phyloP scores from a whole-genome alignment of 164 flowering plant genomes.

The Brasenia schreberi region DNA sequence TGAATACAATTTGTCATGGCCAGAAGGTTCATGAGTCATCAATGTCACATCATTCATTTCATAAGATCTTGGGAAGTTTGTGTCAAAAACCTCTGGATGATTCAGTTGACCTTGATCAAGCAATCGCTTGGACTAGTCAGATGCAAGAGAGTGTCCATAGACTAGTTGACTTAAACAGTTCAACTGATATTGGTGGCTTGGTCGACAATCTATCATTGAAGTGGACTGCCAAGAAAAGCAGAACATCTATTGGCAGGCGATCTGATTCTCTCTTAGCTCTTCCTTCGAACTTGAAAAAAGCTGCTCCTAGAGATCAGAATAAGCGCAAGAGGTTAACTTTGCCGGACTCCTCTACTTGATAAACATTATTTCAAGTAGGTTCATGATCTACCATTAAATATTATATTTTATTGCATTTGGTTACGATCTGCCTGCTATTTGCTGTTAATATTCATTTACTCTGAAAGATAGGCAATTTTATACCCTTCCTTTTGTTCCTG shows the following conservation, averaged over 20 bases:
- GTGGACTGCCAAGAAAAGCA: conserved; percentile 61
- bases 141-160: conserved; percentile 65
- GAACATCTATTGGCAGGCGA: conserved; percentile 48
- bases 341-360: conserved; percentile 6
- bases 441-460: too few relatives aligned
- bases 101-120: conserved; percentile 58
- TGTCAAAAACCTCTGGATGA: conserved; percentile 65
- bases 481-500: too few relatives aligned
- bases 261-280: conserved; percentile 18
- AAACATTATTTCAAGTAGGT: background rate
- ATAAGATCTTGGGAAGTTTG: conserved; percentile 32
- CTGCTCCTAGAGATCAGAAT: conserved; percentile 21
- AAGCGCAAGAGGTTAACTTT: conserved; percentile 57
- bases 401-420: too few relatives aligned
- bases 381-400: background rate
- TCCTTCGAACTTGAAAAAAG: conserved; percentile 18
- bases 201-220: conserved; percentile 57
- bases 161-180: conserved; percentile 49
- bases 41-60: conserved; percentile 61
- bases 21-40: conserved; percentile 28
- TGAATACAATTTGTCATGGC: conserved; percentile 57
- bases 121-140: conserved; percentile 61
- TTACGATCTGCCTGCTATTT: too few relatives aligned
- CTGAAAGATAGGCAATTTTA: too few relatives aligned
- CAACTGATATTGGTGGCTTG: conserved; percentile 42